Base-by-base conservation (phyloP, 2,329 filamentous ascomycete genomes). In the Hortaea werneckii region DNA sequence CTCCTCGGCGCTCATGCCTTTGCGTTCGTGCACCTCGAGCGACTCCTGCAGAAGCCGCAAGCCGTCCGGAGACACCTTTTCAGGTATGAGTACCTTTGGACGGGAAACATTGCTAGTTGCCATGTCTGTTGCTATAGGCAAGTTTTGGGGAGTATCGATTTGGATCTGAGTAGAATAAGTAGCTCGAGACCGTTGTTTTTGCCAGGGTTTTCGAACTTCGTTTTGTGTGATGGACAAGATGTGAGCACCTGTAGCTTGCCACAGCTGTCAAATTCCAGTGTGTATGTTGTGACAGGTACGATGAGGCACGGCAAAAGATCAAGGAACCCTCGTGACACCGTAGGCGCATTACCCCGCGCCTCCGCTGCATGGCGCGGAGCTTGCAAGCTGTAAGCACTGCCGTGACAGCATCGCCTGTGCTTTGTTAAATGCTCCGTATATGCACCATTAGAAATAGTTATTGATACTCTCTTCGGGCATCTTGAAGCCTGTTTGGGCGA, bases 51-150 rank as follows among this genome's bases (percentile, higher is more conserved):
- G 74, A 13, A 89, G 68, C 12, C 80, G 77, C 12, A 90, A 72
- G 8, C 85, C 85, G 63, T 90, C 85, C n/a, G 79, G 71, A 1
- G 85, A 89, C 39, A 90, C 76, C 62, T 87, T 88, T 60, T 90
- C 85, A 1, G 85, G 81, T 37, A 89, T 83, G 28, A 92, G 76
- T 50, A 89, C 71, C 58, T 74, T 77, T 1, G 71, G 66, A 37
- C 61, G 65, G 20, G 11, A 28, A 12, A 29, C 11, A n/a, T 11
- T 9, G 12, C 32, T 41, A 30, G 44, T 46, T 13, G 30, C 37
- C 32, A 35, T 13, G 10, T 6, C 20, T 10, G 29, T 46, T 3
- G 6, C 38, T 27, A 39, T 41, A 38, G 30, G 38, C 35, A 42
- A n/a, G 32, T 20, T 20, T 20, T 20, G 20, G 20, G 20, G 20